Conservation (phyloP, 495 filamentous ascomycete genomes). For the Daldinia decipiens region DNA sequence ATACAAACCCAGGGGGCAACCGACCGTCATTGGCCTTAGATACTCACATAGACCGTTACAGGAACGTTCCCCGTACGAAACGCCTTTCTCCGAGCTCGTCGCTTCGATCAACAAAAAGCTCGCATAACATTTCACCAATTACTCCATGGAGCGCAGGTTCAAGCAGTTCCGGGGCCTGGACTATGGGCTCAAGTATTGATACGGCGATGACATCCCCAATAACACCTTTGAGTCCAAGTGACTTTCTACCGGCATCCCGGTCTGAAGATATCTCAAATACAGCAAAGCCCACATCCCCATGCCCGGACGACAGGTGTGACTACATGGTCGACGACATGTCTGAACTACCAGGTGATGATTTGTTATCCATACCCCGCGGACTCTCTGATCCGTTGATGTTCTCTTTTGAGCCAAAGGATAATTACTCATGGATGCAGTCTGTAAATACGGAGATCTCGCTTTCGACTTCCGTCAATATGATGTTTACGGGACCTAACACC, state of each 20-base stretch:
- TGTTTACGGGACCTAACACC: conserved; percentile 40
- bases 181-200: conserved; percentile 33
- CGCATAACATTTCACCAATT: conserved; percentile 44
- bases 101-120: conserved; percentile 35
- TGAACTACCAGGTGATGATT: conserved; percentile 52
- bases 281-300: conserved; percentile 21
- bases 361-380: conserved; percentile 39
- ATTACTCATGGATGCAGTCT: conserved; percentile 45
- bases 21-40: conserved; percentile 46
- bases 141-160: conserved; percentile 47
- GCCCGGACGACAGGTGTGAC: conserved; percentile 36
- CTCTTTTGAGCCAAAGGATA: conserved; percentile 44
- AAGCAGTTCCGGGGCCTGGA: conserved; percentile 35
- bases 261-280: conserved; percentile 13
- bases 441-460: conserved; percentile 44
- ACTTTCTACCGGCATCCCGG: conserved; percentile 16
- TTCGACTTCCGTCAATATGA: conserved; percentile 48
- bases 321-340: conserved; percentile 45
- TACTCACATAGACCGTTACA: conserved; percentile 45
- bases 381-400: conserved; percentile 46
- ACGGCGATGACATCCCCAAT: conserved; percentile 45
- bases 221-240: conserved; percentile 40
- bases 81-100: conserved; percentile 46
- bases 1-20: conserved; percentile 18
- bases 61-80: conserved; percentile 33